Evolutionary conservation across 257 asterid species (phyloP), one percentile per base, ranked within the genome.

Genomic region (Ophiorrhiza pumila): DNA sequence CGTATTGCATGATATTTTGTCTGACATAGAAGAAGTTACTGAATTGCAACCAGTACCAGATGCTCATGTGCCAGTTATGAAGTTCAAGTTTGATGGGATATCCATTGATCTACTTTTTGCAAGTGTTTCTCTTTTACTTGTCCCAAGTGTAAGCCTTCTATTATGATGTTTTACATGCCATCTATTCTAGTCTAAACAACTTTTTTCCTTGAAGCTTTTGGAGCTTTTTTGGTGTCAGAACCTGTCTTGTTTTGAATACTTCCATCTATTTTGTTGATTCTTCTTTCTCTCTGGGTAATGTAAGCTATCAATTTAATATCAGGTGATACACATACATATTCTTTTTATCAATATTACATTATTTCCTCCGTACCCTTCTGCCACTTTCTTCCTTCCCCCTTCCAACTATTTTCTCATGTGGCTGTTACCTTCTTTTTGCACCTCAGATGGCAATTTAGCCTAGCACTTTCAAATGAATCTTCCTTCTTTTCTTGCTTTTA

Each of bases 11-110:
- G 80, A 87, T 84, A 90, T 83, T 57, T 88, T 95, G 79, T 81
- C 84, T 15, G 91, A 81, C 78, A 83, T 83, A 83, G 95, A 89
- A 67, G 97, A 89, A 77, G 95, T 92, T 74, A 72, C 96, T 58
- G 99, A 95, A 83, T 87, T 95, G 71, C 99, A 88, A 72, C 96
- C 97, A 39, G 96, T 90, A 56, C 99, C 98, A n/a, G 98, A 95
- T 83, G 99, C 98, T 76, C 97, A 92, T 57, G 99, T 92, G 29
- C 98, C 99, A 42, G 96, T 90, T 67, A 90, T 95, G 97, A 95
- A 86, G 78, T 95, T 95, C 83, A 95, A 95, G 84, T 83, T 92
- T 77, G 97, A 90, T 83, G 99, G 99, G 74, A 88, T 95, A 82
- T 90, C 98, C 25, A 89, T 95, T 75, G 98, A 92, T 86, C 98